Evolutionary conservation across 495 filamentous ascomycete genomes (phyloP).

Genomic region (Trichoderma gamsii): DNA sequence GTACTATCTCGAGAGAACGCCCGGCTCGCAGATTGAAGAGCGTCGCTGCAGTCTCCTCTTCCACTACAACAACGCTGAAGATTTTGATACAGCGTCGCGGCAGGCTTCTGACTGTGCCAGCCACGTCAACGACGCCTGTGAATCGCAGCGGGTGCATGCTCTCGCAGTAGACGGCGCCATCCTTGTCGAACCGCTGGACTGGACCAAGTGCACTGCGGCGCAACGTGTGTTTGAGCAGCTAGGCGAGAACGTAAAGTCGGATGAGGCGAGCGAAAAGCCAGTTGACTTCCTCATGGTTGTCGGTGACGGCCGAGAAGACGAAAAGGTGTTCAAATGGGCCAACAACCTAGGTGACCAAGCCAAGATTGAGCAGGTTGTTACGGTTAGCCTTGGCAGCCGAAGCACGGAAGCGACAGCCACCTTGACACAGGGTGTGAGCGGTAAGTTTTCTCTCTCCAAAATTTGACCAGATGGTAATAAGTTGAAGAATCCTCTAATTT

Average conservation of each 20-base stretch:
- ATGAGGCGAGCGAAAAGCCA: constrained; percentile 39
- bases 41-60: constrained; percentile 81
- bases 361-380: constrained; percentile 61
- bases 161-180: constrained; percentile 72
- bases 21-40: constrained; percentile 79
- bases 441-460: constrained; percentile 41
- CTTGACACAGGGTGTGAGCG: constrained; percentile 82
- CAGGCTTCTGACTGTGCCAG: constrained; percentile 82
- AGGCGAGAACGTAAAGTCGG: constrained; percentile 33
- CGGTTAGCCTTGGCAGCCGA: constrained; percentile 73
- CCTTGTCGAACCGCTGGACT: constrained; percentile 71
- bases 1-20: constrained; percentile 83
- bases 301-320: constrained; percentile 86
- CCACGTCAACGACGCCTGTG: constrained; percentile 88
- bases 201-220: constrained; percentile 79
- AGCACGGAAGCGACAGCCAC: constrained; percentile 85
- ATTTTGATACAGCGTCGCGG: constrained; percentile 61
- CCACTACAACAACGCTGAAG: constrained; percentile 77
- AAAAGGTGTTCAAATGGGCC: constrained; percentile 89
- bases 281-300: constrained; percentile 78
- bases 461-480: neutral
- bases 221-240: constrained; percentile 59
- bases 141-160: constrained; percentile 74
- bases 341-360: constrained; percentile 57
- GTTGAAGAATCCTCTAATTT: constrained; percentile 4